These are phyloP conservation scores for Chlorella ohadii DNA, from an alignment of 139 green algal genomes.

Conservation along the genomic window DNA sequence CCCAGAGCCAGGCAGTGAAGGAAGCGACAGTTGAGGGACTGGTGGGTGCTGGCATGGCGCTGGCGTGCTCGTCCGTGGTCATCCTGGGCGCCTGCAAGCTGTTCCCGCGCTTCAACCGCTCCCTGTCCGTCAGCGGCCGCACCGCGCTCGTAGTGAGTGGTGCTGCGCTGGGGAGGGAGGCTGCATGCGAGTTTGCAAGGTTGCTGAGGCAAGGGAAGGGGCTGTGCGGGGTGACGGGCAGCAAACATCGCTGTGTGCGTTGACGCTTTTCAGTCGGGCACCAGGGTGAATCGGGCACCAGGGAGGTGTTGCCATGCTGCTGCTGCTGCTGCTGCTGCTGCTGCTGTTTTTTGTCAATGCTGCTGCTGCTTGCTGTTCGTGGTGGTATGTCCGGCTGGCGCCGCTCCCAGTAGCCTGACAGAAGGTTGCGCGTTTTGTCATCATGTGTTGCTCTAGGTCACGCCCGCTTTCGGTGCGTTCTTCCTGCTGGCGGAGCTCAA, in stretches of 20 bases:
- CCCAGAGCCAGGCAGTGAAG: neutral
- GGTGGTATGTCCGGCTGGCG: neutral
- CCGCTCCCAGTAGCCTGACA: neutral
- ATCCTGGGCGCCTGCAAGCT: constrained; percentile 46
- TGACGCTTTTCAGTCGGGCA: too few relatives aligned
- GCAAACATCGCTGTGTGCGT: too few relatives aligned
- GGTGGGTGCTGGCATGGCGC: neutral
- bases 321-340: neutral
- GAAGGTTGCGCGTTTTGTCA: neutral
- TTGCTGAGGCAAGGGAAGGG: too few relatives aligned
- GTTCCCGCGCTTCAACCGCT: constrained; percentile 44
- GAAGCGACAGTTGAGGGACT: constrained; percentile 7
- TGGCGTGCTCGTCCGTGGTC: constrained; percentile 20
- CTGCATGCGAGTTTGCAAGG: neutral
- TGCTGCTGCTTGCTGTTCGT: neutral
- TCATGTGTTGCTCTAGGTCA: constrained; percentile 31
- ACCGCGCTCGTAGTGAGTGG: constrained; percentile 52
- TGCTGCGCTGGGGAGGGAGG: neutral
- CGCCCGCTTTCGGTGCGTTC: constrained; percentile 55
- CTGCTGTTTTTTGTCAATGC: neutral
- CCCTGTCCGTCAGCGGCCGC: constrained; percentile 33
- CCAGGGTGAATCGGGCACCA: too few relatives aligned
- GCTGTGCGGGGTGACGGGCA: too few relatives aligned
- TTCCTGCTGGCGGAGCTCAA: constrained; percentile 56
- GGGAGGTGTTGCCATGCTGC: neutral